phyloP scores from a whole-genome alignment of 2,329 filamentous ascomycete species.

The Xylariaceae sp. region DNA sequence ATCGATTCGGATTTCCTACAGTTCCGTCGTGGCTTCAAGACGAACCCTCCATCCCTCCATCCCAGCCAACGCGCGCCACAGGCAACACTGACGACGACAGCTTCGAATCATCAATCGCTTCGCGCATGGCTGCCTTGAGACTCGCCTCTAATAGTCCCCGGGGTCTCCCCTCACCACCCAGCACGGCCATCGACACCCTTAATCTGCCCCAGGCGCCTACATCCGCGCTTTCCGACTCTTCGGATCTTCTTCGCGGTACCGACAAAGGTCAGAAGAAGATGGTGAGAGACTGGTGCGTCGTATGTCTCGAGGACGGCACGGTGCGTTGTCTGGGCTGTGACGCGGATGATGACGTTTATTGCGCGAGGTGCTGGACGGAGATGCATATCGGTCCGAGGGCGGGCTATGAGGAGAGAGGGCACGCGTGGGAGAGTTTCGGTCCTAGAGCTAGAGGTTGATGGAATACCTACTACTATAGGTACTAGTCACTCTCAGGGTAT shows the following conservation, averaged over 20 bases:
- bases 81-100: constrained; percentile 23
- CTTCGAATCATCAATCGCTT: constrained; percentile 43
- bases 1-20: constrained; percentile 39
- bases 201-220: constrained; percentile 47
- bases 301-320: constrained; percentile 73
- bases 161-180: constrained; percentile 27
- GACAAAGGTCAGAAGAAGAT: constrained; percentile 63
- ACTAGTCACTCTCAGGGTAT: no score
- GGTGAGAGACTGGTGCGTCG: constrained; percentile 60
- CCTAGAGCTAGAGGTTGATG: background rate
- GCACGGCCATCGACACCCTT: constrained; percentile 32
- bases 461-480: no score
- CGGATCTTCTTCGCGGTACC: constrained; percentile 42
- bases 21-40: constrained; percentile 42
- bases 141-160: constrained; percentile 21
- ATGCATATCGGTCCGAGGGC: constrained; percentile 68
- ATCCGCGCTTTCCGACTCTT: constrained; percentile 41
- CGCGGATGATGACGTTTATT: constrained; percentile 58
- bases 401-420: constrained; percentile 63
- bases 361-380: constrained; percentile 71
- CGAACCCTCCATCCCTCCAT: constrained; percentile 23
- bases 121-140: constrained; percentile 48
- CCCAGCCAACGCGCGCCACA: constrained; percentile 15
- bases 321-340: constrained; percentile 69
- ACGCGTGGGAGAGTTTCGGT: constrained; percentile 59